phyloP scores from a whole-genome alignment of 306 rosid species.

The Dalbergia cochinchinensis region DNA sequence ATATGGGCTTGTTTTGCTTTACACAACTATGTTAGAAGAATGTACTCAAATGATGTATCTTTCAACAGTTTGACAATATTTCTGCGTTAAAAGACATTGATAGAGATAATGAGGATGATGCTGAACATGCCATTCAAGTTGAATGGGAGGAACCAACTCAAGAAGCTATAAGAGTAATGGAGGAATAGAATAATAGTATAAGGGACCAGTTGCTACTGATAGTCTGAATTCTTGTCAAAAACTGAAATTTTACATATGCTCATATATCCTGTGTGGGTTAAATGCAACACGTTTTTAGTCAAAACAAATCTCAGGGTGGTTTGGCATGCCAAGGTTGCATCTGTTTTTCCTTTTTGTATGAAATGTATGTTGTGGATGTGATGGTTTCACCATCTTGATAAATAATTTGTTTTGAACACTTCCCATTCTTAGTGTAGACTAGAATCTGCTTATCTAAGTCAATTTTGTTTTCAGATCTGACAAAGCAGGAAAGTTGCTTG shows the following conservation, averaged over 20 bases:
- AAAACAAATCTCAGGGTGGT: conserved; percentile 19
- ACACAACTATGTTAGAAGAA: no score
- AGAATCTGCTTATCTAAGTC: conserved; percentile 35
- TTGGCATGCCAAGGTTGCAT: conserved; percentile 26
- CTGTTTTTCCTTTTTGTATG: neutral
- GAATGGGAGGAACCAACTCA: no score
- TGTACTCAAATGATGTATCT: no score
- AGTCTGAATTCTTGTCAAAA: conserved; percentile 6
- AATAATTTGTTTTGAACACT: neutral
- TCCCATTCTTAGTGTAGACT: conserved; percentile 19
- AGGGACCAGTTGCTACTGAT: neutral
- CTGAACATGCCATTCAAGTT: no score
- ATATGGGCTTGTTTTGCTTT: no score
- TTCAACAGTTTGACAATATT: no score
- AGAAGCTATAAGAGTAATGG: no score
- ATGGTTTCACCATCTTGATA: neutral
- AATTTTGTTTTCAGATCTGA: conserved; percentile 62
- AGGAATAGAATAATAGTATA: no score
- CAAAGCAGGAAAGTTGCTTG: conserved; percentile 79
- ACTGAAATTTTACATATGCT: conserved; percentile 22
- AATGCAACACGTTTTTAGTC: neutral
- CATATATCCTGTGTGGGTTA: neutral
- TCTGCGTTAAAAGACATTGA: no score
- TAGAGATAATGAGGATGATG: no score
- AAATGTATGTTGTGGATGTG: neutral